Evolutionary conservation across 805 yeast species (phyloP).

Genomic region (Komagataella ulmi): DNA sequence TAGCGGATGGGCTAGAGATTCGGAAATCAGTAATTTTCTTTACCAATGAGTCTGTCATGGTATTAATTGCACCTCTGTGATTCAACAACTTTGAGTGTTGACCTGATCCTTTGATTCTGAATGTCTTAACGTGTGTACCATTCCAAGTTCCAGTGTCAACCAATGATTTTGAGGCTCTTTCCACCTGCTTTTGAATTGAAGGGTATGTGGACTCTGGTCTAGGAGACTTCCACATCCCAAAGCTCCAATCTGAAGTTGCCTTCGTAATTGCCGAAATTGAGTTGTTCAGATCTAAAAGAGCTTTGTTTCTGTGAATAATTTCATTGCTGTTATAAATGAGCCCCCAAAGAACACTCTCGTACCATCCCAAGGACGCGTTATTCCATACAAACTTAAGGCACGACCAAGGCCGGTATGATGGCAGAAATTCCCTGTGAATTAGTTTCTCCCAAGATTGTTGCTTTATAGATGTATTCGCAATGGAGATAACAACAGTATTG

Average conservation of each 20-base stretch:
- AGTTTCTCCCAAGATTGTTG: conserved; percentile 5
- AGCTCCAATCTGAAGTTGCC: conserved; percentile 22
- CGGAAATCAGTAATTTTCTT: conserved; percentile 33
- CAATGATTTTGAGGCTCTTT: conserved; percentile 9
- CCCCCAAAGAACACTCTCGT: conserved; percentile 52
- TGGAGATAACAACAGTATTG: not conserved
- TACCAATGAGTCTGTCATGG: conserved; percentile 31
- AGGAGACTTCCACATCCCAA: conserved; percentile 15
- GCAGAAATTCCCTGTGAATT: conserved; percentile 24
- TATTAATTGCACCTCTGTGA: conserved; percentile 32
- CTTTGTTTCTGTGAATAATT: conserved; percentile 13
- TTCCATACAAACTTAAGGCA: conserved; percentile 52
- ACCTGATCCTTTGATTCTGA: conserved; percentile 17
- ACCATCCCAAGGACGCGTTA: conserved; percentile 60
- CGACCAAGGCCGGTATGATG: conserved; percentile 24
- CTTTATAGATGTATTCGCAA: not conserved
- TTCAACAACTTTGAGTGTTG: conserved; percentile 12
- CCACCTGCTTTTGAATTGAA: not conserved
- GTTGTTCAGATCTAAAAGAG: conserved; percentile 21
- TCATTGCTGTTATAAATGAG: conserved; percentile 30
- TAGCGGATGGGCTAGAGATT: conserved; percentile 5
- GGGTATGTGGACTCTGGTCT: conserved; percentile 5
- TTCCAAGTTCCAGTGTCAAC: conserved; percentile 27
- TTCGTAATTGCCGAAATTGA: conserved; percentile 17
- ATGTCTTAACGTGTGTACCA: conserved; percentile 28